Conservation (phyloP, 176 grass and related monocot species). For the Eragrostis nindensis region DNA sequence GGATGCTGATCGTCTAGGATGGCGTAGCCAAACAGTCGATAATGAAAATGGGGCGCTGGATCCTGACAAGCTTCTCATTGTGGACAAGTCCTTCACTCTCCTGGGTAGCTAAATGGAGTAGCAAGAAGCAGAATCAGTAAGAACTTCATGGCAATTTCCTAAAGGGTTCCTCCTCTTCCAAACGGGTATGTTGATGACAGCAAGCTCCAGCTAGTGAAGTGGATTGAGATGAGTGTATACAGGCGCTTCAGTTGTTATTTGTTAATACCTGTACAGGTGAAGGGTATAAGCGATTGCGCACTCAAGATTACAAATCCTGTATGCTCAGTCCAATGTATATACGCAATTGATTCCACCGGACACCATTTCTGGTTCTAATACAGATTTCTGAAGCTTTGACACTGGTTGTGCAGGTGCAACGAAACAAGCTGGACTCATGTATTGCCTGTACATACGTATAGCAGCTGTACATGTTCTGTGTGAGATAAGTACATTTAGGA, state of each 20-base stretch:
- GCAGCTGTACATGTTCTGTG: background rate
- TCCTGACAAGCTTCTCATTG: conserved; percentile 84
- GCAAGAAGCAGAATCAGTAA: background rate
- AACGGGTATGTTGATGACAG: background rate
- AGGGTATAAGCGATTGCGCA: background rate
- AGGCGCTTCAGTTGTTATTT: background rate
- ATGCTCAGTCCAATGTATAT: conserved; percentile 1
- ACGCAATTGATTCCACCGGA: background rate
- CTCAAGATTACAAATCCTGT: conserved; percentile 6
- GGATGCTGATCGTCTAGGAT: conserved; percentile 58
- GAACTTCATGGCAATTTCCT: background rate
- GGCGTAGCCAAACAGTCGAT: conserved; percentile 53
- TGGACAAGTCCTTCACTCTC: conserved; percentile 95
- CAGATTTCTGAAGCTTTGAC: background rate
- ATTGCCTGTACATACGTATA: background rate
- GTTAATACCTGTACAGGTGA: conserved; percentile 8
- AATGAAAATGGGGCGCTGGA: conserved; percentile 62
- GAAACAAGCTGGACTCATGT: background rate
- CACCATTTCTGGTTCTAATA: background rate
- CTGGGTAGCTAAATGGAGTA: conserved; percentile 27
- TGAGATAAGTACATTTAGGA: background rate
- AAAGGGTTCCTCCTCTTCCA: background rate
- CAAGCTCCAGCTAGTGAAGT: too few relatives aligned
- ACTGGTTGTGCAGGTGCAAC: conserved; percentile 14
- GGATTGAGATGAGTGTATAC: background rate